Conservation (phyloP, 306 rosid genomes). For the Echinosophora koreensis region DNA sequence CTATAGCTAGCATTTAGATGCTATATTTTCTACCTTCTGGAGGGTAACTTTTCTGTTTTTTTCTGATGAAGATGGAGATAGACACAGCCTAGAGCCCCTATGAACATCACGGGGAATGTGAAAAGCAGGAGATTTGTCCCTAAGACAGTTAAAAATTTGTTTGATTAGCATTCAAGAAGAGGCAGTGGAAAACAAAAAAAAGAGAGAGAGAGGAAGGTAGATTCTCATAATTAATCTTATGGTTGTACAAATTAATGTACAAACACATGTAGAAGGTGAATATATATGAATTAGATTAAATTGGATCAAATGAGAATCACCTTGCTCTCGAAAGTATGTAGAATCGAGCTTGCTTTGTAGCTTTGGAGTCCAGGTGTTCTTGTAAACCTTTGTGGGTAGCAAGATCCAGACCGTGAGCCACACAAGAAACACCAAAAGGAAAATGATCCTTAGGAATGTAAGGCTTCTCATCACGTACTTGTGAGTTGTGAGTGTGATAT, state of each 20-base stretch:
- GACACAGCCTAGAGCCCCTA: constrained; percentile 62
- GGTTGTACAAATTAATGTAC: no score
- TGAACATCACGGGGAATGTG: constrained; percentile 69
- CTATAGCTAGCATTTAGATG: not conserved
- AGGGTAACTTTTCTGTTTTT: constrained; percentile 26
- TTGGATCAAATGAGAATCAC: constrained; percentile 15
- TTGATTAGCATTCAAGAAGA: not conserved
- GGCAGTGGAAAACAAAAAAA: not conserved
- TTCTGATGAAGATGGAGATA: constrained; percentile 65
- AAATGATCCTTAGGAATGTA: constrained; percentile 41
- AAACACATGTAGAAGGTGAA: not conserved
- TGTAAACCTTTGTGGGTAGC: constrained; percentile 65
- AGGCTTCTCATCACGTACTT: constrained; percentile 36
- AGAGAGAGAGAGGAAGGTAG: not conserved
- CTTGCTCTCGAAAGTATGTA: constrained; percentile 68
- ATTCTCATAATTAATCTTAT: not conserved
- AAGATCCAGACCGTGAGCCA: constrained; percentile 67
- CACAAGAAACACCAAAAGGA: constrained; percentile 54
- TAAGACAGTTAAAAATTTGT: not conserved
- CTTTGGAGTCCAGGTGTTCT: constrained; percentile 50
- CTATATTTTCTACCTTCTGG: constrained; percentile 42
- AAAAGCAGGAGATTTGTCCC: constrained; percentile 69
- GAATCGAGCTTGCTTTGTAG: constrained; percentile 53
- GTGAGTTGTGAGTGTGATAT: not conserved
- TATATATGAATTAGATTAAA: not conserved